phyloP scores from a whole-genome alignment of 2,329 filamentous ascomycete species.

The Monosporascus sp. region DNA sequence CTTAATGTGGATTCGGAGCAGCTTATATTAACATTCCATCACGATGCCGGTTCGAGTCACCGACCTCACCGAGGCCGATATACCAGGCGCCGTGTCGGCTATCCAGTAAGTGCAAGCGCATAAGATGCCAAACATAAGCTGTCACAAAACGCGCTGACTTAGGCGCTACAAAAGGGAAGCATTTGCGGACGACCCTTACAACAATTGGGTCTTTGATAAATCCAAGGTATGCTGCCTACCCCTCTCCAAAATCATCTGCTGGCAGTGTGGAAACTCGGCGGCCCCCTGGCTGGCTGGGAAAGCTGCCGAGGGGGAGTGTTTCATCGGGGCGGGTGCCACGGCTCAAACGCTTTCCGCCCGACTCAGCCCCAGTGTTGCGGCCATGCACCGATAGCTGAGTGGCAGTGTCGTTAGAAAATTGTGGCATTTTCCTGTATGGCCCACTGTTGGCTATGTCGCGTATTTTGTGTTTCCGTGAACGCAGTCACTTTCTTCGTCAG shows the following conservation, averaged over 20 bases:
- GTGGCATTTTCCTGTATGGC: too few species aligned
- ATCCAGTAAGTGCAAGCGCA: conserved; percentile 24
- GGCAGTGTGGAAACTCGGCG: not conserved
- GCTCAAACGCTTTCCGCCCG: not conserved
- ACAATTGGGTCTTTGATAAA: conserved; percentile 29
- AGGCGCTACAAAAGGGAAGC: conserved; percentile 18
- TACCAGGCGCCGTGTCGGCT: conserved; percentile 24
- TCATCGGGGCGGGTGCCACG: not conserved
- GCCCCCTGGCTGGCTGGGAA: too few species aligned
- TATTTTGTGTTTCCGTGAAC: too few species aligned
- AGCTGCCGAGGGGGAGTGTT: not conserved
- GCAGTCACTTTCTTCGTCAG: too few species aligned
- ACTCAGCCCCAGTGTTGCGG: not conserved
- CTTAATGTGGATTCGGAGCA: too few species aligned
- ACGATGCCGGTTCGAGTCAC: conserved; percentile 23
- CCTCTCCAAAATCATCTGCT: not conserved
- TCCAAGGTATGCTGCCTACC: conserved; percentile 18
- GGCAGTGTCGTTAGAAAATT: not conserved
- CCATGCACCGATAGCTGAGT: not conserved
- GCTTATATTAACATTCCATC: not conserved
- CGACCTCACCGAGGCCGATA: conserved; percentile 23
- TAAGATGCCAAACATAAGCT: not conserved
- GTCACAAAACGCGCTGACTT: conserved; percentile 11
- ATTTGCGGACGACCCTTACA: conserved; percentile 28
- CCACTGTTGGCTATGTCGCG: too few species aligned